Base-by-base conservation (phyloP, 257 asterid species). In the Linaria vulgaris region DNA sequence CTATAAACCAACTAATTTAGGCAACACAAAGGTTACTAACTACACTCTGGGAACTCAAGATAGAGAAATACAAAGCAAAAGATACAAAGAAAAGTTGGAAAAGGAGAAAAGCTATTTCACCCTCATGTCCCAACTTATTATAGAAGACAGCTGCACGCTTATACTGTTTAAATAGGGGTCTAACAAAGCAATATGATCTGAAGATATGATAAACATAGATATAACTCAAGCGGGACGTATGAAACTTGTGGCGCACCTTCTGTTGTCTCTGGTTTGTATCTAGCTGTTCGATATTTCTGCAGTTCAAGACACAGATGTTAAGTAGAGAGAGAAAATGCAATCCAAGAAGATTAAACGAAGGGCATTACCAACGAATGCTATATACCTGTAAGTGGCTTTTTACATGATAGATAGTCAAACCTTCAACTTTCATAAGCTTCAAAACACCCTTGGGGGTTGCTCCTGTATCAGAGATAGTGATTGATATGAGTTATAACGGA, bases 201-300 rank as follows among this genome's bases (percentile, higher is more conserved):
- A 46, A 63, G 43, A 39, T 57, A 48, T 25, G 64, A 43, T 31
- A 16, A 48, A 63, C 57, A 70, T 19, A 21, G 49, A 51, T 63
- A 21, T 34, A 48, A 34, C 48, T 58, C 52, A 68, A 60, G 63
- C 22, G 61, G 38, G 16, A 30, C 6, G 34, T 56, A 30, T 34
- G 51, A 61, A 44, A 31, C 23, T 19, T 9, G 53, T 25, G 30
- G 46, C 73, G 62, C 66, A 90, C 97, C 97, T 82, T 90, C 95
- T 69, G 88, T 66, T 16, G 82, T 69, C 75, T 88, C 98, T 52
- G 96, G 95, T 74, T 77, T 84, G 58, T 74, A 91, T 79, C 98
- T 83, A 72, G 98, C 98, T 1, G 96, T 82, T 50, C 96, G 86
- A 76, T 88, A 91, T 79, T 91, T 91, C 95, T 91, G 94, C 85